phyloP scores from a whole-genome alignment of 768 basidiomycete genomes.

The Suillus sp. region DNA sequence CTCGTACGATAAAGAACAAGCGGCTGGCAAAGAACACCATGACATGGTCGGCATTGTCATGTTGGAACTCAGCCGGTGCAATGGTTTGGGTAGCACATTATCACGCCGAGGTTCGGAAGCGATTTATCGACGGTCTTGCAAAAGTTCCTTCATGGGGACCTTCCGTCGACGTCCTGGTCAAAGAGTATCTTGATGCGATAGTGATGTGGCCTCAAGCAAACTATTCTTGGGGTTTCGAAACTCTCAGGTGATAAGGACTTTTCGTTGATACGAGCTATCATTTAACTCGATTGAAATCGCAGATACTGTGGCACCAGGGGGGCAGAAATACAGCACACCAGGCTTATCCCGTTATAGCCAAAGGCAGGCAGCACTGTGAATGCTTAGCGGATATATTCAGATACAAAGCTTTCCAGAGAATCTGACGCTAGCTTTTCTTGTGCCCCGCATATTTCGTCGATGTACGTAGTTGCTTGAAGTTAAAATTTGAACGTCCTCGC shows the following conservation, averaged over 20 bases:
- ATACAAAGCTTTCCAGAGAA: not conserved
- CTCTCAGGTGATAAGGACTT: not conserved
- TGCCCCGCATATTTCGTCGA: not conserved
- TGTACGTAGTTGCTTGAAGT: too few species aligned
- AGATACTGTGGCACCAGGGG: conserved; percentile 36
- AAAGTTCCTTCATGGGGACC: conserved; percentile 32
- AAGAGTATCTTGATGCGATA: conserved; percentile 26
- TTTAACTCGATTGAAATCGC: not conserved
- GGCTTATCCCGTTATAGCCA: conserved; percentile 15
- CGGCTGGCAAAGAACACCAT: conserved; percentile 33
- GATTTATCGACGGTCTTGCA: conserved; percentile 25
- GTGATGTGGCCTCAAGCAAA: conserved; percentile 29
- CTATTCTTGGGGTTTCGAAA: conserved; percentile 34
- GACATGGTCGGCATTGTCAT: conserved; percentile 39
- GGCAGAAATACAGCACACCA: conserved; percentile 22
- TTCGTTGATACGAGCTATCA: not conserved
- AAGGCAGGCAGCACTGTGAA: not conserved
- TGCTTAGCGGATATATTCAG: too few species aligned
- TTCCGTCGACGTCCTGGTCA: conserved; percentile 27
- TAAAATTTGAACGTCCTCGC: too few species aligned
- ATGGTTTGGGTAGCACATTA: conserved; percentile 27
- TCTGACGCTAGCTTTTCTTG: not conserved
- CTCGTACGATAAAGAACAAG: conserved; percentile 40
- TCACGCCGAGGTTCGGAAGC: conserved; percentile 16
- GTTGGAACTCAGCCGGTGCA: conserved; percentile 28